Base-by-base conservation (phyloP, 495 filamentous ascomycete genomes). In the Podospora pseudopauciseta region DNA sequence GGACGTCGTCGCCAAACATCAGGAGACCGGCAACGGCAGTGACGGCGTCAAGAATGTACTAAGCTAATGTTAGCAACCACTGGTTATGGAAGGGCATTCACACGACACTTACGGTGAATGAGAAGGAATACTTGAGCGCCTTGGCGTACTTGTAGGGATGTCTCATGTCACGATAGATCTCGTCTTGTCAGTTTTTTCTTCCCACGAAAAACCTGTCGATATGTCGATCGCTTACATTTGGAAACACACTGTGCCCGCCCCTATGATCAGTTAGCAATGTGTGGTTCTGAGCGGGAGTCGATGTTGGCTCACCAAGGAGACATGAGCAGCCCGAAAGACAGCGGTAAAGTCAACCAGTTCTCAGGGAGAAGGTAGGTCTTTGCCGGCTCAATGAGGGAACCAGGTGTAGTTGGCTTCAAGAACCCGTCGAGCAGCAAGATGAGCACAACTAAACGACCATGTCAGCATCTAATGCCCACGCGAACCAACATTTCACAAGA, bases 101-200 rank as follows among this genome's bases (percentile, higher is more conserved):
- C 7, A 58, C 4, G 6, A 5, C 60, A 73, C 88, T 75, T 85
- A 94, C 91, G 57, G 93, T 97, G 78, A 97, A 97, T n/a, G 87
- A 78, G 74, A 95, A 98, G 1, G 94, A 96, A 55, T 89, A 85
- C 73, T 89, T 87, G 20, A 97, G 83, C 62, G 89, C 90, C 76
- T 86, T 86, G 23, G 82, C 83, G 76, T 95, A 98, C 74, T 92
- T 95, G 59, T 91, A 84, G 0, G 95, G 93, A 76, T 98, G 95
- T 69, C 95, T 85, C 95, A 99, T 99, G 79, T 99, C 95, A 63
- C 93, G 86, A 77, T 97, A 99, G 73, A 99, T 97, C 81, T 84
- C 26, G 2, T 30, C 11, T 7, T 30, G 49, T 6, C 19, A 18
- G 15, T 0, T 5, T 62, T 62, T 63, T 39, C 20, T 28, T 1